Evolutionary conservation across 371 early-diverging fungal genomes (phyloP).

Genomic region (Enteropsectra breve): DNA sequence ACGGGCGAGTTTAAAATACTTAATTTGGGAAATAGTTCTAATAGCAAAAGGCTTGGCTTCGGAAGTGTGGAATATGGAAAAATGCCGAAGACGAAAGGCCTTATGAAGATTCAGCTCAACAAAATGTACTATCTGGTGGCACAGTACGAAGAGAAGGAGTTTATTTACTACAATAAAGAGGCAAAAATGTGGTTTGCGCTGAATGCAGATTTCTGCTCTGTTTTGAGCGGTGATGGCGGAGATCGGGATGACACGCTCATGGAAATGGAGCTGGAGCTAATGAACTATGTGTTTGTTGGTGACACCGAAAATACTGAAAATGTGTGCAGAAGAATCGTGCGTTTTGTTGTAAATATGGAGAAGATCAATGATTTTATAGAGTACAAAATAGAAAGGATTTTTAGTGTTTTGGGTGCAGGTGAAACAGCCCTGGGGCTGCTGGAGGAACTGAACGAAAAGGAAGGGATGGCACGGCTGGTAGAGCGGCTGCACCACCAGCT

Average conservation of each 20-base stretch:
- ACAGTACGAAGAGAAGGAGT: conserved; percentile 35
- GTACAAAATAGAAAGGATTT: conserved; percentile 17
- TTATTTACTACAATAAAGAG: conserved; percentile 22
- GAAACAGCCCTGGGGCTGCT: conserved; percentile 4
- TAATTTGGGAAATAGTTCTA: conserved; percentile 28
- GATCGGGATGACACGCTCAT: conserved; percentile 28
- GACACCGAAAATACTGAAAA: conserved; percentile 7
- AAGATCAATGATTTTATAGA: conserved; percentile 21
- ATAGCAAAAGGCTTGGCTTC: neutral
- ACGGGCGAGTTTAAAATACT: conserved; percentile 41
- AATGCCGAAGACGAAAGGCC: neutral
- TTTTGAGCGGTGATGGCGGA: conserved; percentile 3
- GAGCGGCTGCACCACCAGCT: too few species aligned
- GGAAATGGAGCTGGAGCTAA: conserved; percentile 38
- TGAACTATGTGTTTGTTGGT: conserved; percentile 5
- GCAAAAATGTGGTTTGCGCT: conserved; percentile 29
- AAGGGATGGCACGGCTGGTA: conserved; percentile 32
- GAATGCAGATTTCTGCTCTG: conserved; percentile 20
- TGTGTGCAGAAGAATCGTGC: conserved; percentile 9
- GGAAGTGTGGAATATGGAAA: neutral
- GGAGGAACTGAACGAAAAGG: conserved; percentile 29
- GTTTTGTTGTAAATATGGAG: neutral
- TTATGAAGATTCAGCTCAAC: conserved; percentile 35
- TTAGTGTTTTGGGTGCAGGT: conserved; percentile 4
- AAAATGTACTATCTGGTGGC: conserved; percentile 48